Base-by-base conservation (phyloP, 768 basidiomycete genomes). In the Mycena floridula region DNA sequence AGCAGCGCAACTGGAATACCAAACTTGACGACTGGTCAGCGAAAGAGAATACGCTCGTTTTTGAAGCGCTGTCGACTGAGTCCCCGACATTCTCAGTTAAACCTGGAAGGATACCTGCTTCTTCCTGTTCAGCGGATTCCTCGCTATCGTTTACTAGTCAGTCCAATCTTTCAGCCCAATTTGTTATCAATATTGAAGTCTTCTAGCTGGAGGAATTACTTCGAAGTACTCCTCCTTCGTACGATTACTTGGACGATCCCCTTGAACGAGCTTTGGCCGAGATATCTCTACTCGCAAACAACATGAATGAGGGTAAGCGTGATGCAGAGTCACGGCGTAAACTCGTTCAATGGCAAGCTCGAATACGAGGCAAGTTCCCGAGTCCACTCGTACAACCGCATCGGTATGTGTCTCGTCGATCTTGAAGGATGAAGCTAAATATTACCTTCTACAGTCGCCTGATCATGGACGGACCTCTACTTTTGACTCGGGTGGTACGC, bases 361-460 rank as follows among this genome's bases (percentile, higher is more conserved):
- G 90, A 53, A 97, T 99, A 55, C 75, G 85, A 28, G 89, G 91
- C 16, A 88, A 81, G 59, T 97, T 96, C 62, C 93, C 92, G 7
- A 94, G 91, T 47, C 94, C 96, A n/a, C 70, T 99, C 27, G 96
- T 99, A 26, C 96, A 98, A 61, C 96, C 96, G 7, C 96, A 99
- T 67, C 82, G 90, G 88, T 90, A 57, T 59, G 75, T 54, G n/a
- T 45, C 41, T 44, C 16, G 21, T 11, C 27, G 16, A 28, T 26
- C 42, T 24, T 40, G 21, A 44, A 25, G 25, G 36, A 50, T 49
- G 20, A 9, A 50, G 40, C 43, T 48, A 22, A 52, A 50, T 32
- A 39, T 38, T 46, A 21, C 22, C 43, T 18, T 25, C n/a, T n/a
- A 22, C 49, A 91, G 94, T 26, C 86, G 89, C 46, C 78, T 99